A percentile compares a stretch with the other conserved stretches of the same genome.
Evolutionary conservation across 2,329 filamentous ascomycete species (phyloP).

Genomic region (Didymellaceae sp.): DNA sequence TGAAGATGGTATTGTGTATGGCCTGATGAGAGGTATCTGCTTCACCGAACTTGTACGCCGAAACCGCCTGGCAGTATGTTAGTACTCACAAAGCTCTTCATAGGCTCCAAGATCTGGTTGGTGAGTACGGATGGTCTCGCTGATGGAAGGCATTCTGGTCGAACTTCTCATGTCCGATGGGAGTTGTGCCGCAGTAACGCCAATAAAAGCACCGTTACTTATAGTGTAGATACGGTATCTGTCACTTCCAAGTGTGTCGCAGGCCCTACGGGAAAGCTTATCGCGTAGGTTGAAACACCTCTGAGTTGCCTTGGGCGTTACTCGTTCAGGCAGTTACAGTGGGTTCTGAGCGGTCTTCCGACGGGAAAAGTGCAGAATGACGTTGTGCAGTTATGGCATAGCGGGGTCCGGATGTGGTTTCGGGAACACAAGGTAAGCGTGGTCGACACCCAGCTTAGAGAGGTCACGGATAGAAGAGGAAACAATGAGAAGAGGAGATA

Average conservation of each 20-base stretch:
- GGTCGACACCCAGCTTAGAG: neutral
- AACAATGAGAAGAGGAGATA: neutral
- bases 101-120: constrained; percentile 38
- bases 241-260: neutral
- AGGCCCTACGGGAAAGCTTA: constrained; percentile 17
- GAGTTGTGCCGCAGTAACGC: too few species aligned
- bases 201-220: too few species aligned
- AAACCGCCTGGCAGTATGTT: neutral
- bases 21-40: too few species aligned
- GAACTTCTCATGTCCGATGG: neutral
- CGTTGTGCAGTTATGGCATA: constrained; percentile 15
- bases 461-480: neutral
- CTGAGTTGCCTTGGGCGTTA: neutral
- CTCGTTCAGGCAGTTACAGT: constrained; percentile 10
- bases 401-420: constrained; percentile 7
- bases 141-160: constrained; percentile 37
- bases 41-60: constrained; percentile 1
- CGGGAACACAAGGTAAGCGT: neutral
- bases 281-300: neutral
- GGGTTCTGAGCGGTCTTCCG: constrained; percentile 20
- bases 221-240: neutral
- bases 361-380: constrained; percentile 29
- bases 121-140: constrained; percentile 31
- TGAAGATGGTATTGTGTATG: neutral
- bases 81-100: constrained; percentile 42